Percentiles rank a stretch among this genome's conserved stretches.
Conservation (phyloP, 2,329 filamentous ascomycete genomes). For the Fusarium sp. region DNA sequence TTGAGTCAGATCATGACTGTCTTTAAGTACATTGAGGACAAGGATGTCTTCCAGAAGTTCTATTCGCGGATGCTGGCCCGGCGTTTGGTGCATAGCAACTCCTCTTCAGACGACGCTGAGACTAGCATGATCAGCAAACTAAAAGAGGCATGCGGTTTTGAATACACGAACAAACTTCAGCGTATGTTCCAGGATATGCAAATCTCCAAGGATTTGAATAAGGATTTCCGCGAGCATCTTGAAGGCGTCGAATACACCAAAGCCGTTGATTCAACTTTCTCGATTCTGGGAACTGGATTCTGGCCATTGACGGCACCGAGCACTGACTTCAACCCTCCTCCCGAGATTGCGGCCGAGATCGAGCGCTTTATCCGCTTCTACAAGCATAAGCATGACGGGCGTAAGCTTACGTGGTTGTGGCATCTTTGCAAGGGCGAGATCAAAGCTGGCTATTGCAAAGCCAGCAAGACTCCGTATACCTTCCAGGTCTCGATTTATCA, state of each 20-base stretch:
- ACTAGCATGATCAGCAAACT: slow-evolving; percentile 99
- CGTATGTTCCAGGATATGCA: slow-evolving; percentile 99
- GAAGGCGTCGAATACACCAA: slow-evolving; percentile 67
- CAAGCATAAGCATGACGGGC: slow-evolving; percentile 94
- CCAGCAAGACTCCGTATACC: slow-evolving; percentile 89
- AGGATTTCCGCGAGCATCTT: slow-evolving; percentile 82
- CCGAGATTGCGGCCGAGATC: slow-evolving; percentile 85
- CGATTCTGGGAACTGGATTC: slow-evolving; percentile 94
- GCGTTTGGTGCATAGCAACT: slow-evolving; percentile 92
- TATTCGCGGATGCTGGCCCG: slow-evolving; percentile 97
- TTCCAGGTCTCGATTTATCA: slow-evolving; percentile 98
- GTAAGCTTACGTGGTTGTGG: slow-evolving; percentile 98
- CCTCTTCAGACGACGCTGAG: slow-evolving; percentile 95
- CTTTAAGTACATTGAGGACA: slow-evolving; percentile 99
- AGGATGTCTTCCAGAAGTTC: slow-evolving; percentile 99
- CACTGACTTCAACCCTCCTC: slow-evolving; percentile 87
- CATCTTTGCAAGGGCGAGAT: slow-evolving; percentile 98
- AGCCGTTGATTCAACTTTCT: slow-evolving; percentile 84
- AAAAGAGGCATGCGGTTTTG: slow-evolving; percentile 97
- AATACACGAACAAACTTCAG: slow-evolving; percentile 99
- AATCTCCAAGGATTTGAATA: slow-evolving; percentile 96
- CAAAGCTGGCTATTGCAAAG: slow-evolving; percentile 91
- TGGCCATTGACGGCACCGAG: slow-evolving; percentile 91
- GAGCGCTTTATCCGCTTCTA: slow-evolving; percentile 93
- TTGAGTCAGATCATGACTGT: slow-evolving; percentile 97